These are phyloP conservation scores for Daldinia sp. DNA, from an alignment of 2,329 filamentous ascomycete species.

Conservation along the genomic window DNA sequence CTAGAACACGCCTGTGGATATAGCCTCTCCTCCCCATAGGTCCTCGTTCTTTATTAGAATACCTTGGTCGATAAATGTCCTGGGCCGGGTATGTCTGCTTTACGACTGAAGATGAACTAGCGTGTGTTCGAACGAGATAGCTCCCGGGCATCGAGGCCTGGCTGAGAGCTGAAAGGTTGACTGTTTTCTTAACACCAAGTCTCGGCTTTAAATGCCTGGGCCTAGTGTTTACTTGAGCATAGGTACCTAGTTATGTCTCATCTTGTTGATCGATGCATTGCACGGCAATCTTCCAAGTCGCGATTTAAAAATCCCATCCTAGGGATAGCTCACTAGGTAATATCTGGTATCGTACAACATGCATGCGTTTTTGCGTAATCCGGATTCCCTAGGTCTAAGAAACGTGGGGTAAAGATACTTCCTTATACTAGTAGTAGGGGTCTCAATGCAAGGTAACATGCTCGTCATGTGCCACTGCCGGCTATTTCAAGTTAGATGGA, in stretches of 20 bases:
- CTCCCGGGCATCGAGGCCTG: neutral
- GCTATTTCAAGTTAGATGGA: constrained; percentile 29
- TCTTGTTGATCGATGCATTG: neutral
- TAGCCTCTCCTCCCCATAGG: neutral
- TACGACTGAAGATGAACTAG: neutral
- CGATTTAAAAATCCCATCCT: neutral
- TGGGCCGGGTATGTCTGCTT: neutral
- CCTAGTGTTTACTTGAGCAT: neutral
- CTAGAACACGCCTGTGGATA: neutral
- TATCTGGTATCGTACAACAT: neutral
- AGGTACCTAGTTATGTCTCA: neutral
- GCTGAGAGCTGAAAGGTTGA: neutral
- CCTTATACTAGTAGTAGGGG: too few relatives aligned
- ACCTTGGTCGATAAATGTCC: neutral
- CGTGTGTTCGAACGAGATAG: neutral
- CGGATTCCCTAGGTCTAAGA: constrained; percentile 8
- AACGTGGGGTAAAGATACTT: constrained; percentile 31
- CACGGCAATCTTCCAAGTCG: neutral
- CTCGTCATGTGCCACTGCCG: constrained; percentile 28
- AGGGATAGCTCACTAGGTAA: neutral
- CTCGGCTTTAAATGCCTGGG: neutral
- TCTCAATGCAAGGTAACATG: constrained; percentile 21
- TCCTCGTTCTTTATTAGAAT: neutral
- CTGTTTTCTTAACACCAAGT: neutral
- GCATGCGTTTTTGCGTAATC: constrained; percentile 12